Evolutionary conservation across 73 alveolate species (phyloP).

Genomic region (Tetrahymena malaccensis): DNA sequence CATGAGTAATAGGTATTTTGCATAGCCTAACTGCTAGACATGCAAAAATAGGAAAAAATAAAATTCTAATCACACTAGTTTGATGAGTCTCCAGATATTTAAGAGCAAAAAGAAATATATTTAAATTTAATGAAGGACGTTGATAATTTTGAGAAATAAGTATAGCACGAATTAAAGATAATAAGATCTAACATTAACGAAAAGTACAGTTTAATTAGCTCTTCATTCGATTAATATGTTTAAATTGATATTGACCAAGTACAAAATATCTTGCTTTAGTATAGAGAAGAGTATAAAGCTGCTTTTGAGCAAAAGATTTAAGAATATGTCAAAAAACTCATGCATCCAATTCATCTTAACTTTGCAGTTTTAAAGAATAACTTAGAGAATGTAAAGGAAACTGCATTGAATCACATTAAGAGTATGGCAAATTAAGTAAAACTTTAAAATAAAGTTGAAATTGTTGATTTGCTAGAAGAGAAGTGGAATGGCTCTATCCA

Average conservation of each 20-base stretch:
- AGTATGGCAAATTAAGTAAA: not conserved
- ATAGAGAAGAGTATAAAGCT: not conserved
- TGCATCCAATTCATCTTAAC: not conserved
- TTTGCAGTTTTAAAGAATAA: not conserved
- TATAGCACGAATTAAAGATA: not conserved
- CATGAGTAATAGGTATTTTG: not conserved
- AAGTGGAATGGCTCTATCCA: not conserved
- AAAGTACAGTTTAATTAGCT: not conserved
- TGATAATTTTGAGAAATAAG: not conserved
- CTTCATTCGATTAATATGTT: not conserved
- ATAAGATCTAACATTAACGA: not conserved
- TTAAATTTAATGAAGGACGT: not conserved
- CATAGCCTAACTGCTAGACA: not conserved
- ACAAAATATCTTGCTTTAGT: not conserved
- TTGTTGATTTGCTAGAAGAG: not conserved
- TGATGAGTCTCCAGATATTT: not conserved
- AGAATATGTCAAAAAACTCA: not conserved
- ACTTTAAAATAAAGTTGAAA: not conserved
- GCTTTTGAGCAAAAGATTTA: not conserved
- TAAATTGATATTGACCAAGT: not conserved
- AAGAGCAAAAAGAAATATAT: not conserved
- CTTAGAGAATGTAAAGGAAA: not conserved
- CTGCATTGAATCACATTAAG: not conserved
- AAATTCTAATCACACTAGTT: not conserved
- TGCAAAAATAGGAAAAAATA: not conserved